These are phyloP conservation scores for Cercospora citrullina DNA, from an alignment of 2,329 filamentous ascomycete species.

Conservation along the genomic window DNA sequence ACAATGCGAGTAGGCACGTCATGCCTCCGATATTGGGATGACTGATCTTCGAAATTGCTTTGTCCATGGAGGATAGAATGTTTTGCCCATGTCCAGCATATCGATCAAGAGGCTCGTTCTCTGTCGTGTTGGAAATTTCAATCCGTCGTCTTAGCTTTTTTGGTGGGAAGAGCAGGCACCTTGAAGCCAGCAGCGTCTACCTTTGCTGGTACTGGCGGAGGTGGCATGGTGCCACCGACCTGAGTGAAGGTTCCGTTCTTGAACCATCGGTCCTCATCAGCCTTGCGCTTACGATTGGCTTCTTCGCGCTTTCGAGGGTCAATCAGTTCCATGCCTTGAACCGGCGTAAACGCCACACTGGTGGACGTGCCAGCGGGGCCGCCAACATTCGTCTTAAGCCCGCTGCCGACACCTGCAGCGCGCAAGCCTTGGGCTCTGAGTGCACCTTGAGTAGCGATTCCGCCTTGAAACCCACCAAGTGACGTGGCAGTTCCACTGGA, in stretches of 20 bases:
- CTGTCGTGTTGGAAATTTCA: conserved; percentile 11
- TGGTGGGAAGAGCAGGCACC: conserved; percentile 73
- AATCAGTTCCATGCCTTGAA: conserved; percentile 91
- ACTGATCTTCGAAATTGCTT: not conserved
- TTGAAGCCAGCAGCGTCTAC: conserved; percentile 70
- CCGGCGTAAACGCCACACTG: conserved; percentile 87
- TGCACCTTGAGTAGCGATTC: conserved; percentile 62
- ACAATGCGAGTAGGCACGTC: not conserved
- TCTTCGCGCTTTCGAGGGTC: conserved; percentile 90
- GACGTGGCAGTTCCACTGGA: conserved; percentile 74
- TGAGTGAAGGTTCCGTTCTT: conserved; percentile 97
- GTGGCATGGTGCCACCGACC: conserved; percentile 52
- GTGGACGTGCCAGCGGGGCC: conserved; percentile 61
- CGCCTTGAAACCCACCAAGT: conserved; percentile 71
- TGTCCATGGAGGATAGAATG: not conserved
- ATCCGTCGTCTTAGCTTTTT: conserved; percentile 55
- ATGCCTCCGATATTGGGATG: not conserved
- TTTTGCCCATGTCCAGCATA: too few relatives aligned
- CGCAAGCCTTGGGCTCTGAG: conserved; percentile 78
- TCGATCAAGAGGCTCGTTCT: too few relatives aligned
- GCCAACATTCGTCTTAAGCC: conserved; percentile 33
- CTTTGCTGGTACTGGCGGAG: conserved; percentile 47
- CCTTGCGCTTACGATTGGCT: conserved; percentile 84
- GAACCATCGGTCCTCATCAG: conserved; percentile 95
- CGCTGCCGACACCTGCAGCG: conserved; percentile 71